Evolutionary conservation across 2,329 filamentous ascomycete species (phyloP).

Genomic region (Didymella pinodella): DNA sequence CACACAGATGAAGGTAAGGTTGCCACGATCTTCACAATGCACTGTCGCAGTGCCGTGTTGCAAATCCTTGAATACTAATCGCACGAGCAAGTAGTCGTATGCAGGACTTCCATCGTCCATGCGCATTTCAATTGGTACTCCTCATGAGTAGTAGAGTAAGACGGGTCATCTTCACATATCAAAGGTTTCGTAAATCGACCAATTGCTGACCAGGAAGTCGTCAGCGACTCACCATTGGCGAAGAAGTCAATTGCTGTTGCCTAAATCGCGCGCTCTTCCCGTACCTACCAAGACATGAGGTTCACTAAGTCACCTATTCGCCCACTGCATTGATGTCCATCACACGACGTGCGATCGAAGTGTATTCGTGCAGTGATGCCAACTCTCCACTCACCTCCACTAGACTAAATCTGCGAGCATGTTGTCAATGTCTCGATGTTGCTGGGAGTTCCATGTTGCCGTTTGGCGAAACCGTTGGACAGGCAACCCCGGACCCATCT

Average conservation of each 20-base stretch:
- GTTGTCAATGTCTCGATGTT: constrained; percentile 29
- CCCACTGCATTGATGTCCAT: constrained; percentile 19
- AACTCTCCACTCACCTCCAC: constrained; percentile 24
- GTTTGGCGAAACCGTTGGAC: constrained; percentile 27
- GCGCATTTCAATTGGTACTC: too few relatives aligned
- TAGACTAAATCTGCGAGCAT: constrained; percentile 21
- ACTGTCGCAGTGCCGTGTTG: too few relatives aligned
- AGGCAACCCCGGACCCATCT: constrained; percentile 26
- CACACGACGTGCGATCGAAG: constrained; percentile 21
- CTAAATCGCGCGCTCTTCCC: not conserved
- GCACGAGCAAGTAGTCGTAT: too few relatives aligned
- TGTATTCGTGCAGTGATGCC: constrained; percentile 33
- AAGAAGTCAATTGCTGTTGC: not conserved
- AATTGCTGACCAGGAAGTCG: not conserved
- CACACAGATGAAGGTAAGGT: too few relatives aligned
- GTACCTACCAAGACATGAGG: not conserved
- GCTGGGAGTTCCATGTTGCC: constrained; percentile 28
- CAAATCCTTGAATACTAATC: too few relatives aligned
- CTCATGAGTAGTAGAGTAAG: not conserved
- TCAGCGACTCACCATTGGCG: not conserved
- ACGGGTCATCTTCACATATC: not conserved
- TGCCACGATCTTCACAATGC: too few relatives aligned
- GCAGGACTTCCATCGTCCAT: too few relatives aligned
- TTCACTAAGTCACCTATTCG: constrained; percentile 9
- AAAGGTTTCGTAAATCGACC: not conserved